These are phyloP conservation scores for Blastobotrys ciferrii DNA, from an alignment of 1,139 yeast species.

Conservation along the genomic window DNA sequence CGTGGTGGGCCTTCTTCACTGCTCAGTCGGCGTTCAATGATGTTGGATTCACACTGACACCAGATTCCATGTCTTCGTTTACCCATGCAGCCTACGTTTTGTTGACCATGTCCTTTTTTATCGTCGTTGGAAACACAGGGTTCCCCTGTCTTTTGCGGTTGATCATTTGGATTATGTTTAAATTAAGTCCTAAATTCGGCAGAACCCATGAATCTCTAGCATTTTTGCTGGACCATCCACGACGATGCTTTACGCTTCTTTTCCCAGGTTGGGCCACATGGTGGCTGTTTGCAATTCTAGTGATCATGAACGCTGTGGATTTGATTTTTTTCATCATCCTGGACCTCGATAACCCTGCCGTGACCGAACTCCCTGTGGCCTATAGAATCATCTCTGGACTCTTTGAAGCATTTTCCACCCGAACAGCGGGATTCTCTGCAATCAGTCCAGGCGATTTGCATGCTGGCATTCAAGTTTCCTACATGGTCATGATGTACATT, in stretches of 20 bases:
- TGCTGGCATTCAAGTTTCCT: constrained; percentile 91
- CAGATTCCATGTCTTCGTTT: constrained; percentile 73
- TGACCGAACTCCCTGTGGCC: constrained; percentile 56
- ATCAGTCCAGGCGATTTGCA: constrained; percentile 68
- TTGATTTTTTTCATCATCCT: constrained; percentile 73
- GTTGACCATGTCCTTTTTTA: constrained; percentile 61
- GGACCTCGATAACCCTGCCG: constrained; percentile 53
- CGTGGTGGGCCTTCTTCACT: constrained; percentile 94
- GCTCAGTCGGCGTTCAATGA: constrained; percentile 78
- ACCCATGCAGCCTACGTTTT: constrained; percentile 61
- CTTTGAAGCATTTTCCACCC: constrained; percentile 86
- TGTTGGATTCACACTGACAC: constrained; percentile 75
- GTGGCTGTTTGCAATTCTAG: constrained; percentile 81
- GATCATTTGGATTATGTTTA: constrained; percentile 75
- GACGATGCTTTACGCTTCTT: constrained; percentile 90
- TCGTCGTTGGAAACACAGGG: constrained; percentile 90
- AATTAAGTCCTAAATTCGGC: constrained; percentile 57
- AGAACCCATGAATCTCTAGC: constrained; percentile 65
- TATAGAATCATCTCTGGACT: constrained; percentile 75
- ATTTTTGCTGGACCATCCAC: constrained; percentile 88
- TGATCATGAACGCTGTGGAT: constrained; percentile 72
- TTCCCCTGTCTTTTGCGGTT: constrained; percentile 80
- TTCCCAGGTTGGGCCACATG: constrained; percentile 93
- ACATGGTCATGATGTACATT: constrained; percentile 96
- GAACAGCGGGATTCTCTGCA: constrained; percentile 89